A percentile compares a stretch with the other conserved stretches of the same genome.
Evolutionary conservation across 2,329 filamentous ascomycete genomes (phyloP).

Genomic region (Ceratocystis cubensis): DNA sequence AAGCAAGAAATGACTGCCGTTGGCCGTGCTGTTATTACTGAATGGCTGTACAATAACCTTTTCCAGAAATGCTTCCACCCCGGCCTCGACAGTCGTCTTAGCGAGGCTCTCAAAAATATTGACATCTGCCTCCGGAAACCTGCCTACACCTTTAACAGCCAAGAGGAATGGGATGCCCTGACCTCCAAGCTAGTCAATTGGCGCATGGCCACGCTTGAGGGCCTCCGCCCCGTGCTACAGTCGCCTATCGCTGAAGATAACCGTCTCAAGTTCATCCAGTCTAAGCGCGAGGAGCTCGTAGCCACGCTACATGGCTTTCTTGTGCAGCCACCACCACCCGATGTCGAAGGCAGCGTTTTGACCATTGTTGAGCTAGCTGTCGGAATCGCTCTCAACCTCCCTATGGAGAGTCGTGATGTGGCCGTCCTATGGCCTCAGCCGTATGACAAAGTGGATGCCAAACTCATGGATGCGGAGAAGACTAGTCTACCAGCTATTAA

Average conservation of each 20-base stretch:
- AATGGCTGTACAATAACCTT: constrained; percentile 82
- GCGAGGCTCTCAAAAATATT: constrained; percentile 67
- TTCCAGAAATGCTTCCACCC: constrained; percentile 92
- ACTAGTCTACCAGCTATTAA: constrained; percentile 44
- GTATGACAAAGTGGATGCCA: constrained; percentile 53
- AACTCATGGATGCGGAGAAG: constrained; percentile 82
- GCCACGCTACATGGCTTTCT: constrained; percentile 61
- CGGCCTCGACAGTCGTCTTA: constrained; percentile 63
- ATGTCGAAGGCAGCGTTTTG: constrained; percentile 73
- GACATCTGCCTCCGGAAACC: constrained; percentile 76
- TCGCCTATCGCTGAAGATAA: constrained; percentile 54
- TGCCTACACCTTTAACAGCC: constrained; percentile 58
- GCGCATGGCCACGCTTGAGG: constrained; percentile 87
- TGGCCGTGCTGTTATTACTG: constrained; percentile 74
- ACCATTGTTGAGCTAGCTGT: constrained; percentile 91
- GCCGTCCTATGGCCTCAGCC: constrained; percentile 75
- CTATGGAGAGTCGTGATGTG: constrained; percentile 83
- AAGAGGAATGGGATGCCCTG: constrained; percentile 81
- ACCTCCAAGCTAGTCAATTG: constrained; percentile 81
- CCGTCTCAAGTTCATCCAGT: constrained; percentile 54
- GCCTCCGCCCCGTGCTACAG: constrained; percentile 59
- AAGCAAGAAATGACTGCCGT: constrained; percentile 98
- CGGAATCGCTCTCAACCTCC: constrained; percentile 72
- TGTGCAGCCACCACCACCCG: constrained; percentile 61
- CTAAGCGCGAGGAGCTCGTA: constrained; percentile 55